These are phyloP conservation scores for Thermochaetoides thermophila DNA, from an alignment of 495 filamentous ascomycete species.

Conservation along the genomic window DNA sequence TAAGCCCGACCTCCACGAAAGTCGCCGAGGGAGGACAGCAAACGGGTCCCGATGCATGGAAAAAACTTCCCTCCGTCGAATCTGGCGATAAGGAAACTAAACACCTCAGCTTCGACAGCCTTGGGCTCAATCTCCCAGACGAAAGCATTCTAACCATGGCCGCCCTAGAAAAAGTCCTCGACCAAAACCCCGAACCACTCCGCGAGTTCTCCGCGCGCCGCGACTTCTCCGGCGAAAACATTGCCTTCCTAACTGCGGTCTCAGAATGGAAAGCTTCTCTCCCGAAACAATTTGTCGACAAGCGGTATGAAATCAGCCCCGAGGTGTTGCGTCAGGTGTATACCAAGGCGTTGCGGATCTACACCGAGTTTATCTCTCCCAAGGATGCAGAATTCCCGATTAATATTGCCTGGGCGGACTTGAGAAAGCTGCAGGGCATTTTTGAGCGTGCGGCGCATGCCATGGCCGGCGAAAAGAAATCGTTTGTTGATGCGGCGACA, in stretches of 20 bases:
- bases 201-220: slow-evolving; percentile 44
- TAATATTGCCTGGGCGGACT: slow-evolving; percentile 36
- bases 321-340: slow-evolving; percentile 26
- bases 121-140: too few species aligned
- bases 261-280: slow-evolving; percentile 36
- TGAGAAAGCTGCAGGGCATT: slow-evolving; percentile 16
- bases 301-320: slow-evolving; percentile 8
- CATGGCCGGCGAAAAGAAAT: slow-evolving; percentile 4
- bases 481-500: slow-evolving; percentile 4
- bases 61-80: slow-evolving; percentile 11
- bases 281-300: slow-evolving; percentile 9
- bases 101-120: slow-evolving; percentile 19
- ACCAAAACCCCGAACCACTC: slow-evolving; percentile 38
- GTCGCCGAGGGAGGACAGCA: slow-evolving; percentile 7
- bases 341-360: slow-evolving; percentile 41
- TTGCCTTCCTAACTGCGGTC: slow-evolving; percentile 46
- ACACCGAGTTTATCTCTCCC: slow-evolving; percentile 39
- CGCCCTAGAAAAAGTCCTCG: slow-evolving; percentile 43
- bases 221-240: slow-evolving; percentile 56
- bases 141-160: slow-evolving; percentile 39
- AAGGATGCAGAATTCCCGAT: slow-evolving; percentile 46
- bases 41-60: slow-evolving; percentile 15
- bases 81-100: slow-evolving; percentile 10
- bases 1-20: slow-evolving; percentile 14
- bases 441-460: slow-evolving; percentile 19